Percentiles rank a stretch among this genome's conserved stretches.
Conservation (phyloP, 768 basidiomycete genomes). For the Lentinula edodes region DNA sequence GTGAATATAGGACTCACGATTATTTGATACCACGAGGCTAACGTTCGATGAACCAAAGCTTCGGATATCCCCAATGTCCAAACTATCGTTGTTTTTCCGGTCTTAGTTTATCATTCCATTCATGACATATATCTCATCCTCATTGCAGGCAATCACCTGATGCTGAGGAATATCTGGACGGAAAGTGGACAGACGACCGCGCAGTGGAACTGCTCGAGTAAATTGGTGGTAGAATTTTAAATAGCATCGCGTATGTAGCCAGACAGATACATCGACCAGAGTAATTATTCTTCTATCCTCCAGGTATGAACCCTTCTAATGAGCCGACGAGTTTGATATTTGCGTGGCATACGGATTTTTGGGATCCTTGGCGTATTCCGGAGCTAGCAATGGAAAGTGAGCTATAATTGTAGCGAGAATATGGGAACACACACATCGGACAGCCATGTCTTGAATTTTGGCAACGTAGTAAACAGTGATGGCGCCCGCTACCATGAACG, state of each 20-base stretch:
- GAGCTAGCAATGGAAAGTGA: conserved; percentile 35
- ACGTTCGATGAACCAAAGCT: too few species aligned
- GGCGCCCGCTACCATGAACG: conserved; percentile 64
- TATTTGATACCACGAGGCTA: too few species aligned
- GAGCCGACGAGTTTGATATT: conserved; percentile 53
- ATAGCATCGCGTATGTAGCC: background rate
- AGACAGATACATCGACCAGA: background rate
- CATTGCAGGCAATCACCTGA: too few species aligned
- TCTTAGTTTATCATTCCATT: too few species aligned
- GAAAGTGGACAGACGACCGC: background rate
- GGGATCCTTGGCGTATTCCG: conserved; percentile 66
- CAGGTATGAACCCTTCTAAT: conserved; percentile 11
- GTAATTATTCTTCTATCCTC: background rate
- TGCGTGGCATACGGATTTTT: conserved; percentile 80
- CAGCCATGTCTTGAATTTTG: conserved; percentile 61
- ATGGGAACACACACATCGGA: conserved; percentile 55
- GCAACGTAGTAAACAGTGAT: conserved; percentile 64
- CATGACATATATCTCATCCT: too few species aligned
- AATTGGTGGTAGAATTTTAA: background rate
- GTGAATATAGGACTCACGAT: too few species aligned
- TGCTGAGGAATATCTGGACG: too few species aligned
- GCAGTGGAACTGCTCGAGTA: background rate
- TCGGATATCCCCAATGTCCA: too few species aligned
- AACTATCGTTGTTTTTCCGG: too few species aligned
- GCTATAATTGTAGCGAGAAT: background rate